Evolutionary conservation across 805 yeast genomes (phyloP), one percentile per base, ranked within the genome.

Genomic region (Lipomyces lipofer): DNA sequence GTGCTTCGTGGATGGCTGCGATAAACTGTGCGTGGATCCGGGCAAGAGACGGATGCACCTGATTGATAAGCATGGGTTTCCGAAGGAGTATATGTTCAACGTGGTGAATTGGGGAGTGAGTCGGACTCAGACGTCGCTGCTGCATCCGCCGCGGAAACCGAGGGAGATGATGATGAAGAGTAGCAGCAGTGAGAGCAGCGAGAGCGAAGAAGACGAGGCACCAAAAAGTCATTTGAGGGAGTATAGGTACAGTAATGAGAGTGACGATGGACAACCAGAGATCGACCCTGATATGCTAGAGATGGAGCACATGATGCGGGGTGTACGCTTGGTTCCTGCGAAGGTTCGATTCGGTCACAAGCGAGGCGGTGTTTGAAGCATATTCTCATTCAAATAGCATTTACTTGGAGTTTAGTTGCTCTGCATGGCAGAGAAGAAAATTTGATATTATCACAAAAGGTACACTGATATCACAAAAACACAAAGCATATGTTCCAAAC

Each of bases 41-140:
- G 62, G 65, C 32, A 75, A 75, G 47, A 66, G 86, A 47, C 59
- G 75, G 36, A 59, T 73, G 48, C 86, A 82, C 66, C 64, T 81
- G 62, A 71, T 79, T 8, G 78, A 76, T 40, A 72, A 72, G 49
- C 86, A 82, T 63, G 71, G 70, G 2, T 80, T 76, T 58, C 83
- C 84, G 0, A 64, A 59, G 51, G 70, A 62, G 24, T 64, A 43
- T 30, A 45, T 49, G 51, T 63, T 60, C 44, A 28, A 28, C 21
- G 54, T 63, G 8, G 63, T 63, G 13, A 33, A 38, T 9, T 19
- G 49, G 19, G 66, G 66, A 2, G 30, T 57, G 12, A 36, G 43
- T 15, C 27, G 39, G n/a, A 47, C 43, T 22, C 62, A 57, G 47
- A 53, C 56, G 7, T 48, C 58, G 30, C 39, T 60, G 25, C 42